Evolutionary conservation across 108 stramenopile species (phyloP), one percentile per base, ranked within the genome.

Genomic region (Discostella pseudostelligera): DNA sequence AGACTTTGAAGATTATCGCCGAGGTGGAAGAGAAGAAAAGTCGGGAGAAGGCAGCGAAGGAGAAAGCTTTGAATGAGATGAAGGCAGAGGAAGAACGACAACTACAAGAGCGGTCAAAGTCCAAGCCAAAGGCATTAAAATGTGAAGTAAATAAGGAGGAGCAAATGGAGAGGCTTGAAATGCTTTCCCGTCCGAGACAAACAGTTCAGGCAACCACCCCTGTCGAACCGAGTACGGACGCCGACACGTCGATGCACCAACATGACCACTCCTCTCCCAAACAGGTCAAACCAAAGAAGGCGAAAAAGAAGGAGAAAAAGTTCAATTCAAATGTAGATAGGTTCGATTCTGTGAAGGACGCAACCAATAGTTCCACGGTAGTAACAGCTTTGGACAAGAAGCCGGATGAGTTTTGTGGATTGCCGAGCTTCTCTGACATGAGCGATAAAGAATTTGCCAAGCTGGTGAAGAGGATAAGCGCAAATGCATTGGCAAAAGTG

Each of bases 391-490:
- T 17, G 9, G 61, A 26, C 13, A 62, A 29, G 20, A 60, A 17
- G 11, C 25, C 46, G 8, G 35, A 53, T 44, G 61, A 56, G 5
- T 75, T 67, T 43, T 40, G 45, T 2, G 74, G 67, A 0, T 56
- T 55, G 3, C 14, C 12, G 0, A 51, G 56, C 2, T 68, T 57
- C 45, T 55, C 74, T 4, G 74, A 75, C 4, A 75, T 75, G 74
- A 50, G 59, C 28, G 74, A 75, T 35, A 67, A 67, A 46, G 74
- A 75, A 45, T 75, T 75, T 39, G 16, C 28, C 17, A 75, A 67
- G 45, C 58, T 75, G 0, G 26, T 68, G 0, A 75, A 68, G 46
- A n/a, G 37, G 9, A 73, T 73, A 20, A 54, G 69, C 42, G 60
- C 53, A 22, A 21, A 58, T 32, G 48, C 69, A 28, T 19, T 9